These are phyloP conservation scores for Microsporum audouinii DNA, from an alignment of 2,329 filamentous ascomycete genomes.

Conservation along the genomic window DNA sequence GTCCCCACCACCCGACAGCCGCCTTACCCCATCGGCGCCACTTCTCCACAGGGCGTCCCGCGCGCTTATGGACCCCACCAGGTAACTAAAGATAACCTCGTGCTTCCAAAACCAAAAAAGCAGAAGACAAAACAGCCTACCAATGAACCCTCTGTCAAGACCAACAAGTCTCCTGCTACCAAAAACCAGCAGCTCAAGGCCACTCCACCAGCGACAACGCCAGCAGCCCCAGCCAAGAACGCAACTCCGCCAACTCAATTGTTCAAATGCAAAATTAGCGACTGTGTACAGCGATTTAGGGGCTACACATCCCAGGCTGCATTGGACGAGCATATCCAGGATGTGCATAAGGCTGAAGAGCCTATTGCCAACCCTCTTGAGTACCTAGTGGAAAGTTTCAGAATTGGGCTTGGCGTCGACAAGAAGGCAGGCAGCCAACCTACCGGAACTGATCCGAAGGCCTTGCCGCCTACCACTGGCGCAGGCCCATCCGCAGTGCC, in stretches of 20 bases:
- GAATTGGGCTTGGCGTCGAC: constrained; percentile 34
- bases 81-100: constrained; percentile 46
- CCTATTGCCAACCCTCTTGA: constrained; percentile 44
- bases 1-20: constrained; percentile 42
- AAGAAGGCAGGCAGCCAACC: constrained; percentile 28
- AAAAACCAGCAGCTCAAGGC: constrained; percentile 19
- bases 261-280: constrained; percentile 43
- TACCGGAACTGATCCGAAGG: constrained; percentile 13
- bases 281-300: constrained; percentile 43
- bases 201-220: constrained; percentile 27
- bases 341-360: constrained; percentile 41
- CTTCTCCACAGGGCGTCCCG: constrained; percentile 47
- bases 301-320: constrained; percentile 46
- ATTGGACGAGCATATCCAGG: constrained; percentile 44
- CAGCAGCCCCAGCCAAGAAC: constrained; percentile 34
- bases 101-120: constrained; percentile 47
- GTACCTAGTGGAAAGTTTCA: constrained; percentile 45
- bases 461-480: constrained; percentile 17
- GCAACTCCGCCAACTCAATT: constrained; percentile 30
- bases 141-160: constrained; percentile 14
- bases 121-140: constrained; percentile 41
- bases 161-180: constrained; percentile 19
- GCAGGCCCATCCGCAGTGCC: constrained; percentile 21
- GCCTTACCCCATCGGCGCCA: constrained; percentile 40
- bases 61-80: constrained; percentile 43